Base-by-base conservation (phyloP, 75 land plant species). In the Cupressus sempervirens region DNA sequence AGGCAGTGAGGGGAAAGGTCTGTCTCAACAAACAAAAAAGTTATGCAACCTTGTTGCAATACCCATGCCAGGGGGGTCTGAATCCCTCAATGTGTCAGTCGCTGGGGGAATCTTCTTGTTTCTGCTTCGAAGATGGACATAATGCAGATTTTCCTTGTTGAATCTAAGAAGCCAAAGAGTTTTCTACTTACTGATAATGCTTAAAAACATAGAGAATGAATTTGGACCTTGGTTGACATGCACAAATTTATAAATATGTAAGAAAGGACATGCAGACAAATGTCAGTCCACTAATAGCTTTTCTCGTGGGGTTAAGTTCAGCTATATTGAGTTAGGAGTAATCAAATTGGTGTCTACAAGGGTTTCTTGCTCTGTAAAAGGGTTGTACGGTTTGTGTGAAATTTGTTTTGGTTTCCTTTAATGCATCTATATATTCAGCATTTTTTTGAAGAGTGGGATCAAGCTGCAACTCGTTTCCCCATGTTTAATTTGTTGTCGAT, bases 41-140 rank as follows among this genome's bases (percentile, higher is more conserved):
- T 73, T 67, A 0, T 98, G 99, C 82, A 88, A 91, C 62, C 93
- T 91, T 29, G 88, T 98, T 46, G 89, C 92, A 52, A 98, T 96
- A 79, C 98, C 98, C 3, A 98, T 98, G 99, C 93, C 95, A 15
- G 99, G 95, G 20, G 70, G 84, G 32, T 94, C 91, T 70, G 99
- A 98, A 84, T 98, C 99, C 30, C 93, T 98, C 16, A 98, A 98
- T 92, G 99, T 98, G 34, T 91, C 99, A 50, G 95, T 98, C 65
- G 99, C 98, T 12, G 99, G 99, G 54, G 99, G 99, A 3, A 98
- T 98, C 76, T 92, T 98, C 86, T 84, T 98, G 88, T 98, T 73
- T 86, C 86, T 94, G 91, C 84, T 98, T 13, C 91, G 62, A 54
- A 53, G 62, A 35, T 35, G 53, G 18, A 34, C 26, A 53, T 82